Evolutionary conservation across 371 early-diverging fungal species (phyloP).

Genomic region (Choanephora cucurbitarum): DNA sequence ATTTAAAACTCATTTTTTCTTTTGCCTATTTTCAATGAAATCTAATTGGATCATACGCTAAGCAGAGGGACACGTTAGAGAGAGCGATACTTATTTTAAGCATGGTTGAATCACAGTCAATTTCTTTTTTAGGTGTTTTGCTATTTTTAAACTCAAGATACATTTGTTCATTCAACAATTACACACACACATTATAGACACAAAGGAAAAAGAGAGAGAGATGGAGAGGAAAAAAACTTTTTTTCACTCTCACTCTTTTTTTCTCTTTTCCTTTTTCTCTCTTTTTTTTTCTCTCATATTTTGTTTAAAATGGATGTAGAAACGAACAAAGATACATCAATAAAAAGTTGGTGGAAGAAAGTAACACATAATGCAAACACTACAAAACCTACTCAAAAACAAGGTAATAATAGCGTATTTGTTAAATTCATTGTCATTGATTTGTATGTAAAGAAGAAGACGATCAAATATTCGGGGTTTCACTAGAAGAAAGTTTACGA

Average conservation of each 20-base stretch:
- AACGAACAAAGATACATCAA: conserved; percentile 25
- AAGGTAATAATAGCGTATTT: conserved; percentile 18
- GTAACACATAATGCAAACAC: conserved; percentile 22
- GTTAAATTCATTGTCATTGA: background rate
- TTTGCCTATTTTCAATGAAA: too few relatives aligned
- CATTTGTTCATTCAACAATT: conserved; percentile 1
- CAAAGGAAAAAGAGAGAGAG: conserved; percentile 1
- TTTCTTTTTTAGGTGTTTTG: conserved; percentile 2
- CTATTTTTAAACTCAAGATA: conserved; percentile 3
- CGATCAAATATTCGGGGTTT: conserved; percentile 37
- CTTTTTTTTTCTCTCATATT: conserved; percentile 2
- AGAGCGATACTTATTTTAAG: background rate
- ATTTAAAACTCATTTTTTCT: too few relatives aligned
- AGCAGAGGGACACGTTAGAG: background rate
- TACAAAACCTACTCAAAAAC: conserved; percentile 20
- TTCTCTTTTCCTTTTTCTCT: conserved; percentile 12
- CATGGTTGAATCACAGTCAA: background rate
- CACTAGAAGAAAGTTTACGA: conserved; percentile 28
- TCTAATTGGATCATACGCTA: too few relatives aligned
- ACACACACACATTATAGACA: conserved; percentile 2
- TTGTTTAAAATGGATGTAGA: conserved; percentile 20
- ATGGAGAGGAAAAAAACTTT: conserved; percentile 3
- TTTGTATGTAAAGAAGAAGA: too few relatives aligned
- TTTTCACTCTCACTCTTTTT: conserved; percentile 10
- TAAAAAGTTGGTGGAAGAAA: conserved; percentile 38